Evolutionary conservation across 495 filamentous ascomycete species (phyloP).

Genomic region (Darksidea phi): DNA sequence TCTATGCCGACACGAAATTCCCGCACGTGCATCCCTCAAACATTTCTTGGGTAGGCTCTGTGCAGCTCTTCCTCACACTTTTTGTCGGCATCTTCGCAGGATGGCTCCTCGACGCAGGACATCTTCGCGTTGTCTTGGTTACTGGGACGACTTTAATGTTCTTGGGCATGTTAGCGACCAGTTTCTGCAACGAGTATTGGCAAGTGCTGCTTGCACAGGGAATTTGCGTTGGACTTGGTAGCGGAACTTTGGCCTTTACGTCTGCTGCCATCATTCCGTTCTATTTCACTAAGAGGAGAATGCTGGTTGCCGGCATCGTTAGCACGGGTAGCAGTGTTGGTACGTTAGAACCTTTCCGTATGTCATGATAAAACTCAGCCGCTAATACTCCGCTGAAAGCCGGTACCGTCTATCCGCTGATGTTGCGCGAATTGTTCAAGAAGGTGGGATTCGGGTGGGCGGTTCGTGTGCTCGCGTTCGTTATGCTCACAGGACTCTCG

Average conservation of each 20-base stretch:
- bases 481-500: constrained; percentile 7
- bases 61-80: constrained; percentile 37
- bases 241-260: constrained; percentile 9
- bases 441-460: constrained; percentile 23
- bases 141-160: neutral
- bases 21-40: constrained; percentile 10
- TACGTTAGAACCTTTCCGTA: constrained; percentile 13
- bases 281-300: constrained; percentile 16
- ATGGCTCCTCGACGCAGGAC: constrained; percentile 32
- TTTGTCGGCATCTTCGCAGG: constrained; percentile 34
- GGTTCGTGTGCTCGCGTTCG: constrained; percentile 14
- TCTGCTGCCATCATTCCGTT: constrained; percentile 9
- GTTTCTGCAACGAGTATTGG: constrained; percentile 10
- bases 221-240: constrained; percentile 12
- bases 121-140: constrained; percentile 31
- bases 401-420: constrained; percentile 16
- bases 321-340: constrained; percentile 37
- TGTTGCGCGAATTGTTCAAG: constrained; percentile 17
- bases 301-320: constrained; percentile 16
- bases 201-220: constrained; percentile 20
- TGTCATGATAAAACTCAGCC: neutral
- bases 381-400: neutral
- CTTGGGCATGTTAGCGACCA: constrained; percentile 12
- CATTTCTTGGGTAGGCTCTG: constrained; percentile 38
- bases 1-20: constrained; percentile 24